Percentiles rank a stretch among this genome's conserved stretches.
Evolutionary conservation across 371 early-diverging fungal species (phyloP).

Genomic region (Smittium culicis): DNA sequence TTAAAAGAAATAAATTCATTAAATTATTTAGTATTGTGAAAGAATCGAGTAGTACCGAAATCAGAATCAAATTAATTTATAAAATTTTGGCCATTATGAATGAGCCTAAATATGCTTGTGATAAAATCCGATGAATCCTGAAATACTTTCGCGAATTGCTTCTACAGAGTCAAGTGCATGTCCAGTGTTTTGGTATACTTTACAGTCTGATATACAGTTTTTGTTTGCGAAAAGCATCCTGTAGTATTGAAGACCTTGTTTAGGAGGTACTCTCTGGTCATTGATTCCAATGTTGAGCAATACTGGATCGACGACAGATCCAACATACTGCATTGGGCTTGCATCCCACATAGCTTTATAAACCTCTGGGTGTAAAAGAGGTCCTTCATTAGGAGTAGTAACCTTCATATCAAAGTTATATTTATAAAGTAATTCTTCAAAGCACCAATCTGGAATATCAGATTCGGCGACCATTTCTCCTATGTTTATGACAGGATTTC

Average conservation of each 20-base stretch:
- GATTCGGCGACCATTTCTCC: slow-evolving; percentile 41
- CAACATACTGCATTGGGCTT: slow-evolving; percentile 40
- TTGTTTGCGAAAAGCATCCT: slow-evolving; percentile 28
- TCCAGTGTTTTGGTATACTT: slow-evolving; percentile 43
- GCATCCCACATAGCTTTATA: slow-evolving; percentile 37
- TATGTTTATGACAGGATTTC: slow-evolving; percentile 60
- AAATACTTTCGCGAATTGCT: slow-evolving; percentile 37
- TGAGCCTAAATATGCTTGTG: not conserved
- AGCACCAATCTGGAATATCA: slow-evolving; percentile 61
- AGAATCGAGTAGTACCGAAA: no score
- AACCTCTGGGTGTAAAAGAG: slow-evolving; percentile 33
- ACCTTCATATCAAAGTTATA: slow-evolving; percentile 23
- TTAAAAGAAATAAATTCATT: no score
- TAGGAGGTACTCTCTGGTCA: slow-evolving; percentile 56
- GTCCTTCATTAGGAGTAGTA: slow-evolving; percentile 15
- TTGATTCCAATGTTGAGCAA: slow-evolving; percentile 45
- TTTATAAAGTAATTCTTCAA: slow-evolving; percentile 36
- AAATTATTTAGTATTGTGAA: no score
- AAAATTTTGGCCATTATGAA: no score
- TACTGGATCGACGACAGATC: slow-evolving; percentile 41
- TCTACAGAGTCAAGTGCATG: slow-evolving; percentile 52
- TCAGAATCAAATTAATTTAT: no score
- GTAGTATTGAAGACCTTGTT: slow-evolving; percentile 38
- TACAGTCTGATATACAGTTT: slow-evolving; percentile 28
- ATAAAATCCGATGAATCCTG: slow-evolving; percentile 7